Evolutionary conservation across 768 basidiomycete genomes (phyloP), one percentile per base, ranked within the genome.

Genomic region (Kwoniella dejecticola): DNA sequence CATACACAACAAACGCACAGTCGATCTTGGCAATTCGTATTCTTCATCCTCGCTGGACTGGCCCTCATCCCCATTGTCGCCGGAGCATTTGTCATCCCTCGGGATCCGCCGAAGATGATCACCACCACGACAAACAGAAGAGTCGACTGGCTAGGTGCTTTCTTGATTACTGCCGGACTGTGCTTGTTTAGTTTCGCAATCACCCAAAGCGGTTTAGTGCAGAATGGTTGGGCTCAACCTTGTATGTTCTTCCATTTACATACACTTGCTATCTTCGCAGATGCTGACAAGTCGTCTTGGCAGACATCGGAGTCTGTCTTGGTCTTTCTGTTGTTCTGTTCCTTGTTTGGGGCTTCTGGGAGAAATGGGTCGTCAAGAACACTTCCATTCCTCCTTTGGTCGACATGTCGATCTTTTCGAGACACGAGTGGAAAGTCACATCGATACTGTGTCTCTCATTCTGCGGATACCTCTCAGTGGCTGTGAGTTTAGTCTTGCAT

Each of bases 111-210:
- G 61, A 85, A 84, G 83, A 15, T 79, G 69, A 5, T 85, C 85
- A 4, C 70, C 76, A 87, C 87, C 88, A 13, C 83, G 82, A 4
- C 88, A 13, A 82, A 74, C 0, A 86, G 79, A 30, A 81, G 86
- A 0, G 82, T 90, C 0, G 90, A 91, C 60, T 90, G 89, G 88
- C 77, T 88, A 15, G 90, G 90, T 5, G 87, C 86, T 0, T 73
- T 82, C 23, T 76, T 91, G 23, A 78, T 85, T 47, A 89, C 88
- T 0, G 69, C 79, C 0, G 88, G 86, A 0, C 79, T 90, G 21
- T 83, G 86, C 3, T 77, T 90, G 0, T 82, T 91, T 65, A 82
- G 86, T 10, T 90, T 90, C 65, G 84, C 87, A 0, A 82, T 91
- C 1, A 85, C 86, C 42, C 84, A 89, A 63, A 88, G 85, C 13